Conservation (phyloP, 768 basidiomycete species). For the Rhodotorula kratochvilovae region DNA sequence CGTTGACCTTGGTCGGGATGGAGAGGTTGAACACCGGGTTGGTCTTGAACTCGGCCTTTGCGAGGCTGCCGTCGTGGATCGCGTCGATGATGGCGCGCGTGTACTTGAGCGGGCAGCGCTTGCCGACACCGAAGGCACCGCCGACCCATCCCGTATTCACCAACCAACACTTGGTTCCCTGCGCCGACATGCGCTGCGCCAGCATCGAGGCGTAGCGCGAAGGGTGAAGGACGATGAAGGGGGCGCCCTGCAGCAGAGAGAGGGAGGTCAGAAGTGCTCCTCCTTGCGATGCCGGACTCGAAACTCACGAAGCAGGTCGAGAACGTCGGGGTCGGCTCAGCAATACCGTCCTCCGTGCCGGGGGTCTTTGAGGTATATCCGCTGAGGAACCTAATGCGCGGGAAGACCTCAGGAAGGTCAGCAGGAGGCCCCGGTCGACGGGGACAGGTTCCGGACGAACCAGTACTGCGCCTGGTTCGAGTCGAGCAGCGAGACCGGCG, state of each 20-base stretch:
- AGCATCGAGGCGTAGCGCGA: constrained; percentile 91
- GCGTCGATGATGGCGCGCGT: constrained; percentile 96
- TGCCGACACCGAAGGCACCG: constrained; percentile 86
- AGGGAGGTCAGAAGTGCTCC: too few species aligned
- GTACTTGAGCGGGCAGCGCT: constrained; percentile 92
- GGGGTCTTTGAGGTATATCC: constrained; percentile 81
- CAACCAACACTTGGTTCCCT: constrained; percentile 91
- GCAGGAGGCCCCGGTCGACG: background rate
- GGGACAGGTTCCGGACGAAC: constrained; percentile 22
- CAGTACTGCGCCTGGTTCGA: constrained; percentile 88
- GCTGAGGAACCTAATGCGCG: constrained; percentile 53
- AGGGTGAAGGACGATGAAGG: constrained; percentile 92
- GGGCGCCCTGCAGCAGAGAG: constrained; percentile 64
- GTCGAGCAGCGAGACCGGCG: constrained; percentile 85
- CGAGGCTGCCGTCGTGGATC: constrained; percentile 87
- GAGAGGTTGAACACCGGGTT: constrained; percentile 66
- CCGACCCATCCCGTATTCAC: constrained; percentile 95
- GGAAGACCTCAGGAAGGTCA: background rate
- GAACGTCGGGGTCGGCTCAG: constrained; percentile 98
- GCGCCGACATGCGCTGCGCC: constrained; percentile 82
- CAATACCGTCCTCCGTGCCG: constrained; percentile 88
- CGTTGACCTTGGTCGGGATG: constrained; percentile 75
- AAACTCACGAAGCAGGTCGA: constrained; percentile 49
- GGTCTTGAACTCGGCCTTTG: constrained; percentile 76
- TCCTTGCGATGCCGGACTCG: background rate